Evolutionary conservation across 2,329 filamentous ascomycete genomes (phyloP).

Genomic region (Metarhizium anisopliae): DNA sequence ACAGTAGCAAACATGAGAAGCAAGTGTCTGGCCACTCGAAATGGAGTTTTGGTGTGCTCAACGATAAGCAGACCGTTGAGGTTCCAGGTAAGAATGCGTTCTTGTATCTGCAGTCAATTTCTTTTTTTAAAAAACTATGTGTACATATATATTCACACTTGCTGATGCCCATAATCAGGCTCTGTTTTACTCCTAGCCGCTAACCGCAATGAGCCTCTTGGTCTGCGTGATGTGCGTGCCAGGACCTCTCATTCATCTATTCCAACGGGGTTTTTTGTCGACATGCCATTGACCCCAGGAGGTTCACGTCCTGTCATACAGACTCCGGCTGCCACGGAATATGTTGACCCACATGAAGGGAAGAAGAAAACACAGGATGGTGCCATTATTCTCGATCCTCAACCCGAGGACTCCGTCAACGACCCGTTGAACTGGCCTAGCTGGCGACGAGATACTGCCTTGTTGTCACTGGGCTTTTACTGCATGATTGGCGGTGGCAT

Average conservation of each 20-base stretch:
- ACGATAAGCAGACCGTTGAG: conserved; percentile 7
- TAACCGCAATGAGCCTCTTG: conserved; percentile 11
- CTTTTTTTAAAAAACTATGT: too few relatives aligned
- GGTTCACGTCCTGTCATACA: conserved; percentile 11
- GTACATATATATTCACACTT: not conserved
- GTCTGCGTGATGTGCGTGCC: conserved; percentile 6
- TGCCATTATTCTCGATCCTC: conserved; percentile 78
- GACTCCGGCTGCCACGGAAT: conserved; percentile 6
- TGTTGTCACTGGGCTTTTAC: conserved; percentile 80
- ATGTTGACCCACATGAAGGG: conserved; percentile 20
- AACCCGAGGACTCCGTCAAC: conserved; percentile 83
- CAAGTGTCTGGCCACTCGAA: conserved; percentile 2
- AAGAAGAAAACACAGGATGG: conserved; percentile 77
- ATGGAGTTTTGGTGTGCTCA: conserved; percentile 9
- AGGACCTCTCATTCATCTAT: conserved; percentile 35
- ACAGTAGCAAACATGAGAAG: not conserved
- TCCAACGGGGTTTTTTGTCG: conserved; percentile 34
- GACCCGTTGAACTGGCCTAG: conserved; percentile 88
- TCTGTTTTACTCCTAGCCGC: conserved; percentile 11
- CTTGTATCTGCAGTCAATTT: not conserved
- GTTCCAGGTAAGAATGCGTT: conserved; percentile 6
- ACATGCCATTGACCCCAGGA: conserved; percentile 21
- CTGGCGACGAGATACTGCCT: conserved; percentile 69
- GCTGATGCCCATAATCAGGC: conserved; percentile 1
- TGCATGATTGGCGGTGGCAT: conserved; percentile 91